Evolutionary conservation across 352 stramenopile genomes (phyloP), one percentile per base, ranked within the genome.

Genomic region (Phytophthora fragariae): DNA sequence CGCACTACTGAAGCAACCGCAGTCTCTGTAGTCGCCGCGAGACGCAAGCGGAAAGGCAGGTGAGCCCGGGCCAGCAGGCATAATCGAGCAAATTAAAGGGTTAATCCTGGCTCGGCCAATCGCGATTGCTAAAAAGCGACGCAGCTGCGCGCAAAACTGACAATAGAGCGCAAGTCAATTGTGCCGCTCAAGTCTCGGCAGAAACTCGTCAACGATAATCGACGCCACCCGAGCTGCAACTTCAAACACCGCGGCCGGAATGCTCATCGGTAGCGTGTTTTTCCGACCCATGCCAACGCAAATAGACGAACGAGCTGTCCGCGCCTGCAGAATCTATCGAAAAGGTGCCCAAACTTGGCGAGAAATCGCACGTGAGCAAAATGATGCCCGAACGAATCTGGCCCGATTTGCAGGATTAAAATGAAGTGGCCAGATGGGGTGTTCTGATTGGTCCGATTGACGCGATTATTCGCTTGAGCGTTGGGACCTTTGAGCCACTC

Each of bases 381-480:
- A 63, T 63, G 57, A 63, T 63, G 14, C 9, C 56, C 21, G 2
- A 2, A 10, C 57, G 60, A 37, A 49, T 63, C 54, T 14, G 9
- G 27, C 24, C 7, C 37, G 57, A 66, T 58, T 19, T 14, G 19
- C 44, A 57, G 41, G 65, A 72, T 67, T 68, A 72, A 72, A 73
- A 68, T 73, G 58, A 68, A 39, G 37, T 57, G 35, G 65, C 56
- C 57, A 72, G 24, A n/a, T 72, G 65, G 58, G 56, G 49, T 58
- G 17, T 41, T 37, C 39, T 68, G 66, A 73, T 73, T 73, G 66
- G 66, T 1, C 12, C 4, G 47, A 5, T 15, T 47, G 53, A 12
- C 37, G 39, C 17, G 57, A 72, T 72, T 72, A 69, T 62, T 70
- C 29, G 11, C 29, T 67, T 67, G 60, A 67, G 60, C 60, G n/a